A percentile compares a stretch with the other conserved stretches of the same genome.
Conservation (phyloP, 345 rosid genomes). For the Pugionium cornutum region DNA sequence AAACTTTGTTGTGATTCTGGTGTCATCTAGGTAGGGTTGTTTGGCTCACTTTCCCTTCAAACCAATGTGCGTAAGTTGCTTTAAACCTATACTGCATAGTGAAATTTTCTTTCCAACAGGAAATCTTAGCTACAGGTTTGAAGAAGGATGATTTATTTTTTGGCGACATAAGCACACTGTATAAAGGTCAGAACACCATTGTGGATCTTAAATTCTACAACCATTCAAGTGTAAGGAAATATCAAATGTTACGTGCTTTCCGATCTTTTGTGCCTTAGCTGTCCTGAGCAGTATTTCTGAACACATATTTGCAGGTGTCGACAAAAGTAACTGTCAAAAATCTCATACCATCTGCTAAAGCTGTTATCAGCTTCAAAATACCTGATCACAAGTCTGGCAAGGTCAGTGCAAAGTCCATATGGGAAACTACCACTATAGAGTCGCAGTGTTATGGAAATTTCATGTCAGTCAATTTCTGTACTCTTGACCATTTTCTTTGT, state of each 20-base stretch:
- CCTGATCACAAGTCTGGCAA: slow-evolving; percentile 95
- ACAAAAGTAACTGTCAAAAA: slow-evolving; percentile 70
- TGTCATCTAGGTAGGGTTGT: background rate
- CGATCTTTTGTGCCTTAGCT: background rate
- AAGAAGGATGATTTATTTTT: slow-evolving; percentile 60
- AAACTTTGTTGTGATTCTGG: background rate
- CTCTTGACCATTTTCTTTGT: slow-evolving; percentile 10
- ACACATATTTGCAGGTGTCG: slow-evolving; percentile 49
- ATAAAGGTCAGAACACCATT: slow-evolving; percentile 59
- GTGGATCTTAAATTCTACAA: slow-evolving; percentile 79
- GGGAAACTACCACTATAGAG: no score
- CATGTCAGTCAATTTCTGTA: background rate
- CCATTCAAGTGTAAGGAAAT: slow-evolving; percentile 60
- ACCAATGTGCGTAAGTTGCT: background rate
- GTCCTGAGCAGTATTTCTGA: slow-evolving; percentile 5
- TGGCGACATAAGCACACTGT: slow-evolving; percentile 69
- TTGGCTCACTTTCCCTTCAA: background rate
- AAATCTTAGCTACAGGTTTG: slow-evolving; percentile 68
- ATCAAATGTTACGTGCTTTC: slow-evolving; percentile 14
- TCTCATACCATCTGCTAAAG: slow-evolving; percentile 58
- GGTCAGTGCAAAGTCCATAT: slow-evolving; percentile 53
- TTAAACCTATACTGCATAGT: slow-evolving; percentile 3
- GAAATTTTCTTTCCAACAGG: slow-evolving; percentile 47
- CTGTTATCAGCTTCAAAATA: slow-evolving; percentile 61
- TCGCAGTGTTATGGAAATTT: background rate